Evolutionary conservation across 805 yeast genomes (phyloP).

Genomic region (Torulaspora franciscae): DNA sequence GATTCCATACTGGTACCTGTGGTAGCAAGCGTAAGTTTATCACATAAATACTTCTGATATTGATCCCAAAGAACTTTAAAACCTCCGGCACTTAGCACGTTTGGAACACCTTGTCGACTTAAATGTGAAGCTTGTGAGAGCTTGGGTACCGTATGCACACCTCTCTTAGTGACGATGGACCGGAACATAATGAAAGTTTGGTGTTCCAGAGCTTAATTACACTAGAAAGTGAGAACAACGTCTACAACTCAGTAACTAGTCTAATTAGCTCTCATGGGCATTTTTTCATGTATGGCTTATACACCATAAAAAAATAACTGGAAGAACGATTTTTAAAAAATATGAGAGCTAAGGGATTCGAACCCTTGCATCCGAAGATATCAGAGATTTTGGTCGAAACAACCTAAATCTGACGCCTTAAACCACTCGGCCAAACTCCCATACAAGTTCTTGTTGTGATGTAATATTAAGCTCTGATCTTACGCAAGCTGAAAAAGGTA

Average conservation of each 20-base stretch:
- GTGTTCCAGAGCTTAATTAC: background rate
- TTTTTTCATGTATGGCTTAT: background rate
- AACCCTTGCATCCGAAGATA: constrained; percentile 45
- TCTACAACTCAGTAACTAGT: background rate
- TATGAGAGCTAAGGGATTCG: constrained; percentile 42
- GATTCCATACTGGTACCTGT: constrained; percentile 78
- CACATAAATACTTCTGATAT: constrained; percentile 62
- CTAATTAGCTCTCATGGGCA: background rate
- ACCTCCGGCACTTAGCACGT: constrained; percentile 42
- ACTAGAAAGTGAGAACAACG: background rate
- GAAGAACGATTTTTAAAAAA: constrained; percentile 9
- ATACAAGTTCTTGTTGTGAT: background rate
- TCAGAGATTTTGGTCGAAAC: constrained; percentile 34
- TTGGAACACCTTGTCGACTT: constrained; percentile 27
- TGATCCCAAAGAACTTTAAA: constrained; percentile 75
- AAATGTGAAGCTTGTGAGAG: constrained; percentile 20
- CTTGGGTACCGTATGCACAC: constrained; percentile 34
- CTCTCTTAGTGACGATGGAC: constrained; percentile 21
- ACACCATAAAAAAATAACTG: too few relatives aligned
- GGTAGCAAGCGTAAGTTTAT: constrained; percentile 57
- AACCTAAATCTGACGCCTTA: constrained; percentile 44
- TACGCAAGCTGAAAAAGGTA: background rate
- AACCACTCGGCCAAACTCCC: constrained; percentile 45
- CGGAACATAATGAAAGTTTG: constrained; percentile 19
- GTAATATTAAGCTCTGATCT: background rate